Evolutionary conservation across 768 basidiomycete species (phyloP), one percentile per base, ranked within the genome.

Genomic region (Tricholoma terreum): DNA sequence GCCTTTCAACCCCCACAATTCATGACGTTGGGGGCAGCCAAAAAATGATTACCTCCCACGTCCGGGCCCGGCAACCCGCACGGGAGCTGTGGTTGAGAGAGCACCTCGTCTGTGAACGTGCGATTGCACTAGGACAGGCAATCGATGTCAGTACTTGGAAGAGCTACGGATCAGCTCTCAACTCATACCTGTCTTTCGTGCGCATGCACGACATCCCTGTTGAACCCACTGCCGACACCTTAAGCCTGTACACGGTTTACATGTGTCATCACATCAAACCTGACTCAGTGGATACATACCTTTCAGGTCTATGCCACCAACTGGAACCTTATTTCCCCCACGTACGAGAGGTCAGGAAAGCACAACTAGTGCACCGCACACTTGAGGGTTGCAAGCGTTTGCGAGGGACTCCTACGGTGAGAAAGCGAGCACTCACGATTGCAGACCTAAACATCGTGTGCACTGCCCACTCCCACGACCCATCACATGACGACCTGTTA

Each of bases 221-320:
- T 7, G 12, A 9, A 10, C 8, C 12, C 8, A 35, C 34, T 10
- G 2, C 34, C 34, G 34, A 10, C 9, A 35, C 34, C 12, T 10
- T 35, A 2, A 9, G 12, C 34, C 12, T 14, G 2, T 35, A 35
- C 34, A 35, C 24, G 3, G 24, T 27, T 2, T 27, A 27, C 6
- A 27, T 27, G 24, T 27, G 24, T 27, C 24, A 27, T 27, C 24
- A 27, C 24, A 27, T 27, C 24, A 27, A 72, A 50, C 76, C 78
- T 0, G 10, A 48, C 0, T 75, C 76, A 0, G 31, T 57, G 0
- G 17, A 15, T 1, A 43, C 50, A 2, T 52, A 57, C 42, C 17
- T 57, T 14, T 77, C 77, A 1, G 75, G 78, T 0, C 75, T 78
- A n/a, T 68, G 67, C 51, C 69, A 67, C 15, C 62, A 71, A 38